Conservation (phyloP, 495 filamentous ascomycete species). For the Daldinia grandis region DNA sequence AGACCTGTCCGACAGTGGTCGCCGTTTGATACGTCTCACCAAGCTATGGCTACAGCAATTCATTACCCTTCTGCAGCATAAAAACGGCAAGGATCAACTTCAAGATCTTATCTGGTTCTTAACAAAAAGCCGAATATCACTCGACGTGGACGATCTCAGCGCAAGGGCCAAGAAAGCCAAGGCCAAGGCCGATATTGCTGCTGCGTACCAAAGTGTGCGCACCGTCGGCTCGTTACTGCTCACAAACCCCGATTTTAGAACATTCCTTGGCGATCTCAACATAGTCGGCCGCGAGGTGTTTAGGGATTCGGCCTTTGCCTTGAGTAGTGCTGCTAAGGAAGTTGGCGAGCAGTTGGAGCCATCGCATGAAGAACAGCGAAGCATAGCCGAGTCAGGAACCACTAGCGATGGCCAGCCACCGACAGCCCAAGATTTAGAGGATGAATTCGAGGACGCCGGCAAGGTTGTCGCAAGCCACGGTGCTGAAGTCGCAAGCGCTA, state of each 20-base stretch:
- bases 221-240: constrained; percentile 85
- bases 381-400: constrained; percentile 64
- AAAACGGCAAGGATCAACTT: constrained; percentile 85
- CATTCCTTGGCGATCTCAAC: constrained; percentile 84
- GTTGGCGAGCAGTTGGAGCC: constrained; percentile 77
- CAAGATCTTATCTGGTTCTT: constrained; percentile 93
- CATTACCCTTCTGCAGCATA: constrained; percentile 78
- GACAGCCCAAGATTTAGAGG: constrained; percentile 66
- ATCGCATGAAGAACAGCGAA: constrained; percentile 65
- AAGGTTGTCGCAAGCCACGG: constrained; percentile 70
- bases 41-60: constrained; percentile 77
- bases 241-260: constrained; percentile 88
- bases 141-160: constrained; percentile 74
- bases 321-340: constrained; percentile 75
- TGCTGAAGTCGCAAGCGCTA: constrained; percentile 69
- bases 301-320: constrained; percentile 79
- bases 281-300: constrained; percentile 86
- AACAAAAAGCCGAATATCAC: constrained; percentile 70
- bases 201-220: constrained; percentile 83
- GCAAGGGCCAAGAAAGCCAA: constrained; percentile 69
- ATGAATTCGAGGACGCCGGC: constrained; percentile 69
- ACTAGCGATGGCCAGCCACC: constrained; percentile 61
- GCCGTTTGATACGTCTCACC: constrained; percentile 73
- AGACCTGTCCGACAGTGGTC: constrained; percentile 79
- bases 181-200: constrained; percentile 77